Percentiles rank a stretch among this genome's conserved stretches.
Conservation (phyloP, 345 rosid species). For the Garcia nutans region DNA sequence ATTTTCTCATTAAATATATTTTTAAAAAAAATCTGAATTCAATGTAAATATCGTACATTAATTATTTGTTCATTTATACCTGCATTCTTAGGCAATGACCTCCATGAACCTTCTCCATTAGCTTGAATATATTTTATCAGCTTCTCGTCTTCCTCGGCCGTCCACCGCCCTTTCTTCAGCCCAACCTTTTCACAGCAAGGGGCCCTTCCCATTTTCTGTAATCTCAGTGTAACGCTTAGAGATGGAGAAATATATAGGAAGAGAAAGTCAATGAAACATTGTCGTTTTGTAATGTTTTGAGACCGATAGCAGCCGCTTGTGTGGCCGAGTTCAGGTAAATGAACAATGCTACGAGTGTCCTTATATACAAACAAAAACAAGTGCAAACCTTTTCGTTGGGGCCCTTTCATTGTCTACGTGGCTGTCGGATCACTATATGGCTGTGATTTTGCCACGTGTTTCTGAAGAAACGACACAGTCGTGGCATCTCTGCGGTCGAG, state of each 20-base stretch:
- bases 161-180: conserved; percentile 63
- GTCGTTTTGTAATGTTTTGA: too few species aligned
- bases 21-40: too few species aligned
- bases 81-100: conserved; percentile 65
- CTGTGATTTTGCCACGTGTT: conserved; percentile 44
- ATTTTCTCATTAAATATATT: too few species aligned
- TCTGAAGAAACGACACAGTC: conserved; percentile 27
- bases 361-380: too few species aligned
- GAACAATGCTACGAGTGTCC: too few species aligned
- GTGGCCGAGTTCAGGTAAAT: too few species aligned
- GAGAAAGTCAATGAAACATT: not conserved
- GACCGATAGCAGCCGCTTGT: too few species aligned
- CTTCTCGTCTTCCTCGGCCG: conserved; percentile 54
- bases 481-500: conserved; percentile 65
- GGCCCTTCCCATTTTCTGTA: conserved; percentile 56
- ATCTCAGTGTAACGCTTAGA: too few species aligned
- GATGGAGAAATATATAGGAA: not conserved
- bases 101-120: conserved; percentile 68
- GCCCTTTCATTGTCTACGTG: conserved; percentile 4
- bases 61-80: too few species aligned
- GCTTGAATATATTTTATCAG: conserved; percentile 46
- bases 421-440: conserved; percentile 15
- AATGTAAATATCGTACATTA: too few species aligned
- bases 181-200: conserved; percentile 74
- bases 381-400: not conserved